phyloP scores from a whole-genome alignment of 345 rosid species.

The Punica granatum region DNA sequence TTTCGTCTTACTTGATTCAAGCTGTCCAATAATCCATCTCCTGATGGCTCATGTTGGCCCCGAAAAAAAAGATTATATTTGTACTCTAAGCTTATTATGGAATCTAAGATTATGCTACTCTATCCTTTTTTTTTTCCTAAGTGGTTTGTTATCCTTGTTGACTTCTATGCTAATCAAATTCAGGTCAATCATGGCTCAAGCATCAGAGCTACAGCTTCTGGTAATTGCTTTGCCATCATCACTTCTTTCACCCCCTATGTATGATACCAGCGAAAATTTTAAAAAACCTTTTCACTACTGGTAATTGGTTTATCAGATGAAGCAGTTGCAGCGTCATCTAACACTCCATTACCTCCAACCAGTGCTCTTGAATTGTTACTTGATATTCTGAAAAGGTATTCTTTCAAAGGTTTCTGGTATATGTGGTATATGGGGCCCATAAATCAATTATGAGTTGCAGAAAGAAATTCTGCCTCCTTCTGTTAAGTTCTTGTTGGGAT shows the following conservation, averaged over 20 bases:
- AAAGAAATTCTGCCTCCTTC: neutral
- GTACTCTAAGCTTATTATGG: too few relatives aligned
- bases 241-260: neutral
- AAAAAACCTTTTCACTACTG: neutral
- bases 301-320: constrained; percentile 6
- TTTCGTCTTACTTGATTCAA: neutral
- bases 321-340: constrained; percentile 11
- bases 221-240: neutral
- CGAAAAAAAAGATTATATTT: neutral
- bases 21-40: neutral
- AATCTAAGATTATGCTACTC: neutral
- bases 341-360: constrained; percentile 14
- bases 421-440: neutral
- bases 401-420: neutral
- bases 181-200: neutral
- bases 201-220: neutral
- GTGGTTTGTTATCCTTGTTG: neutral
- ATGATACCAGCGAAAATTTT: neutral
- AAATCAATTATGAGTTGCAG: neutral
- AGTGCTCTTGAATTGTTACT: constrained; percentile 18
- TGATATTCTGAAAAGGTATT: constrained; percentile 18
- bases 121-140: neutral
- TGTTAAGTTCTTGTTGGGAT: neutral
- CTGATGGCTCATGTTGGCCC: neutral
- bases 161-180: neutral